Conservation (phyloP, 1,284 basidiomycete species). For the Tremellales sp. region DNA sequence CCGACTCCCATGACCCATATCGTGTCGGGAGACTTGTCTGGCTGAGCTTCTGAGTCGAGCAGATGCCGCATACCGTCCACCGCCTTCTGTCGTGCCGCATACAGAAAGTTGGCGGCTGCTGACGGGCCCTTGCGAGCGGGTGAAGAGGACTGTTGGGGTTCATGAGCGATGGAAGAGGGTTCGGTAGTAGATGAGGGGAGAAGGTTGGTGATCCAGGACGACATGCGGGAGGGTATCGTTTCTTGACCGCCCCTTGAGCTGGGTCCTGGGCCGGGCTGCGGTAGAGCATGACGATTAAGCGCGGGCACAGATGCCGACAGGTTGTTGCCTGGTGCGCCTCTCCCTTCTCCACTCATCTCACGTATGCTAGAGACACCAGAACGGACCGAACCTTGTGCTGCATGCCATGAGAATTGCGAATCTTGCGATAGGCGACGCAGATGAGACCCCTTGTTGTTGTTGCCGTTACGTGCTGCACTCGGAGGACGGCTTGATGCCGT, state of each 20-base stretch:
- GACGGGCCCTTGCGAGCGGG: constrained; percentile 35
- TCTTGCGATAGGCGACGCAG: constrained; percentile 29
- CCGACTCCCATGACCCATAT: constrained; percentile 80
- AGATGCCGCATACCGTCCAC: constrained; percentile 64
- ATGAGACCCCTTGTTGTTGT: constrained; percentile 15
- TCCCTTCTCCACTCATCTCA: constrained; percentile 18
- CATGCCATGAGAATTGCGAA: constrained; percentile 27
- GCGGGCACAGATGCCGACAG: constrained; percentile 34
- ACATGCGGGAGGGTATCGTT: constrained; percentile 32
- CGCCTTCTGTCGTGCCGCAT: constrained; percentile 45
- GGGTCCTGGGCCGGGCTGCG: constrained; percentile 17
- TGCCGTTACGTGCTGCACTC: background rate
- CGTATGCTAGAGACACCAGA: no score
- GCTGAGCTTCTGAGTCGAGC: constrained; percentile 70
- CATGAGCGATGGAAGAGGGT: constrained; percentile 9
- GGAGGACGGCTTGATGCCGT: constrained; percentile 3
- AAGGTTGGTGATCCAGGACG: constrained; percentile 44
- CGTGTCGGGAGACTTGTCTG: constrained; percentile 70
- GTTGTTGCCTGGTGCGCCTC: constrained; percentile 16
- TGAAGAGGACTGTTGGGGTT: constrained; percentile 17
- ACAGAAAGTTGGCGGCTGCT: constrained; percentile 38
- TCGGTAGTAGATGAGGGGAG: constrained; percentile 26
- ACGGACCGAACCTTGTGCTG: background rate
- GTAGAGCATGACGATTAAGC: constrained; percentile 25
- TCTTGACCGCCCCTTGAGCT: constrained; percentile 11